phyloP scores from a whole-genome alignment of 2,329 filamentous ascomycete species.

The Fusarium bulbicola region DNA sequence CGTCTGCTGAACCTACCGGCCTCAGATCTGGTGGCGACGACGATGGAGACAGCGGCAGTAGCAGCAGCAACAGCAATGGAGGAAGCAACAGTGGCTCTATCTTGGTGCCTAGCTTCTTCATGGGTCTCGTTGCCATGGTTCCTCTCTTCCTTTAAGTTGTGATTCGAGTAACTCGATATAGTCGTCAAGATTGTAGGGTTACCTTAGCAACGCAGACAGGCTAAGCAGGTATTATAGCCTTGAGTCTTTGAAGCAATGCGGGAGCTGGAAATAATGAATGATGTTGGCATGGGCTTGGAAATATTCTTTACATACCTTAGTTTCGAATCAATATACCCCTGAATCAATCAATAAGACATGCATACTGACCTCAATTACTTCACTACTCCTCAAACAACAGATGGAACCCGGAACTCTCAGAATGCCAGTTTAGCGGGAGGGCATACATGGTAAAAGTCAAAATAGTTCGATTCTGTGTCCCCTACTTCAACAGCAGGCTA shows the following conservation, averaged over 20 bases:
- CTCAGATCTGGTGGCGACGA: conserved; percentile 28
- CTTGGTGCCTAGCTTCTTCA: conserved; percentile 32
- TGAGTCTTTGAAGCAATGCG: neutral
- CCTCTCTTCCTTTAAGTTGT: conserved; percentile 40
- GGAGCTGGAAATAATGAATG: conserved; percentile 16
- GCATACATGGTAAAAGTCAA: neutral
- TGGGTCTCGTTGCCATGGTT: conserved; percentile 37
- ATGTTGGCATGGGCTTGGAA: neutral
- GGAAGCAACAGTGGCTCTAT: conserved; percentile 20
- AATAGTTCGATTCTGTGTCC: conserved; percentile 22
- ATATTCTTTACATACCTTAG: neutral
- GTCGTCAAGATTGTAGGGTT: neutral
- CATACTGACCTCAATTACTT: neutral
- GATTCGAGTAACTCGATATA: neutral
- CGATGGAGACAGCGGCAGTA: neutral
- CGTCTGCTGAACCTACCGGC: conserved; percentile 16
- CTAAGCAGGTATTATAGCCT: neutral
- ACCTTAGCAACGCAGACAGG: too few relatives aligned
- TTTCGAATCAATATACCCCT: conserved; percentile 21
- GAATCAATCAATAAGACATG: neutral
- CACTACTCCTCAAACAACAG: neutral
- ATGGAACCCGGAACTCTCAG: neutral
- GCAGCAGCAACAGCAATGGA: neutral
- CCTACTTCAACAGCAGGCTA: conserved; percentile 6
- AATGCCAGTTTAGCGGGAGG: neutral